Evolutionary conservation across 1,284 basidiomycete genomes (phyloP).

Genomic region (Coniferiporia weirii): DNA sequence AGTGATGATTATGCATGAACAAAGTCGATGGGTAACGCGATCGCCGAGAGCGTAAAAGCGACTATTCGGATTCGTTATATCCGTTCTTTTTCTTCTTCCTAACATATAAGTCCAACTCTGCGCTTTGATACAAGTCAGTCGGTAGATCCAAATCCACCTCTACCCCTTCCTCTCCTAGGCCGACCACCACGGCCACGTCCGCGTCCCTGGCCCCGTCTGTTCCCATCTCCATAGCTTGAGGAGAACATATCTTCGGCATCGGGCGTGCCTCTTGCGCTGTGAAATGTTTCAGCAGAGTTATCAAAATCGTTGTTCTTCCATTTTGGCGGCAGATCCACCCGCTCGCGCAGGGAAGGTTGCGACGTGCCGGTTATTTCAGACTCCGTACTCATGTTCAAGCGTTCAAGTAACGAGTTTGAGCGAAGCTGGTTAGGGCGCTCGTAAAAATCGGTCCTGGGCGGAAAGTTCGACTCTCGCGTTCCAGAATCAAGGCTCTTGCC

Average conservation of each 20-base stretch:
- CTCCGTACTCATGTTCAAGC: constrained; percentile 10
- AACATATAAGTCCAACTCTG: neutral
- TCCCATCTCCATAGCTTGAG: neutral
- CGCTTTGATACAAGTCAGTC: neutral
- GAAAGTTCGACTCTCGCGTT: neutral
- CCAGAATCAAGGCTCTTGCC: neutral
- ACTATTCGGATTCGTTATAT: neutral
- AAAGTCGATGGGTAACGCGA: neutral
- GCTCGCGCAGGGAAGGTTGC: constrained; percentile 3
- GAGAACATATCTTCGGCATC: neutral
- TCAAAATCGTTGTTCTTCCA: neutral
- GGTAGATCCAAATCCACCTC: neutral
- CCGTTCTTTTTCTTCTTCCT: neutral
- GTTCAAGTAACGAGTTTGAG: constrained; percentile 13
- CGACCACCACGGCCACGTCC: constrained; percentile 1
- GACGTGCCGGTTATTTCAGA: neutral
- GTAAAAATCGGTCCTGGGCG: neutral
- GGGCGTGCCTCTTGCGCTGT: neutral
- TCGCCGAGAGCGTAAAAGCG: neutral
- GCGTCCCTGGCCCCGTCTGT: neutral
- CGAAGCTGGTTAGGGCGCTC: constrained; percentile 6
- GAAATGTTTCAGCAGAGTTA: neutral
- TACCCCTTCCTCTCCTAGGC: neutral
- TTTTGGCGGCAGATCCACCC: neutral
- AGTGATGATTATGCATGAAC: neutral